Evolutionary conservation across 768 basidiomycete genomes (phyloP), one percentile per base, ranked within the genome.

Genomic region (Coprinellus micaceus): DNA sequence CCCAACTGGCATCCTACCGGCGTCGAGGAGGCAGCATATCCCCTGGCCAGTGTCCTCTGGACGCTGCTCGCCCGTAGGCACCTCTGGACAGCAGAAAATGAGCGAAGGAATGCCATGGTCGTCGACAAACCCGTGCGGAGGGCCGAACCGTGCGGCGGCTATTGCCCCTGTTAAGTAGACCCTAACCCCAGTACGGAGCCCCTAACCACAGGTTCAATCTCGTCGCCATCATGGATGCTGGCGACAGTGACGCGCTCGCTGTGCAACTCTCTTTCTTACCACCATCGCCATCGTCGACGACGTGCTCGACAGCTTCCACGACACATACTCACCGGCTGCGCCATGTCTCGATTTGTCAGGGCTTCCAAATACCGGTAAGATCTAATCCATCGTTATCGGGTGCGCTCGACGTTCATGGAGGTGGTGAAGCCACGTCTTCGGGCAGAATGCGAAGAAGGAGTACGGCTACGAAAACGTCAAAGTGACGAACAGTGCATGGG

Each of bases 401-500:
- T 58, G 21, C 56, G 45, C 43, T 53, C 54, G 28, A 37, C 65
- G 55, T 43, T 28, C 39, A 50, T 17, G 21, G 22, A 15, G n/a
- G 43, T 40, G 37, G 36, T 39, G 37, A 47, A 94, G 92, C 62
- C 95, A 98, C 72, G 93, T 96, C 68, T 98, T 89, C 69, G 94
- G 92, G 29, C 90, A 94, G 63, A 71, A 84, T 60, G 81, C 87
- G 33, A 96, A 94, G 78, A 93, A 91, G 68, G 90, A 93, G 68
- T 78, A 89, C 62, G 74, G 82, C 21, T 71, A 86, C 59, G 91
- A 94, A 68, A 94, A 93, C 60, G 76, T 93, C 62, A 94, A 94
- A 70, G 80, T 93, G 17, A 88, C 91, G 48, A 87, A 84, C 70
- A 91, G 85, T 62, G 94, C 96, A 9, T 98, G 93, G 94, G 96